Evolutionary conservation across 257 asterid genomes (phyloP).

Genomic region (Rehmannia glutinosa): DNA sequence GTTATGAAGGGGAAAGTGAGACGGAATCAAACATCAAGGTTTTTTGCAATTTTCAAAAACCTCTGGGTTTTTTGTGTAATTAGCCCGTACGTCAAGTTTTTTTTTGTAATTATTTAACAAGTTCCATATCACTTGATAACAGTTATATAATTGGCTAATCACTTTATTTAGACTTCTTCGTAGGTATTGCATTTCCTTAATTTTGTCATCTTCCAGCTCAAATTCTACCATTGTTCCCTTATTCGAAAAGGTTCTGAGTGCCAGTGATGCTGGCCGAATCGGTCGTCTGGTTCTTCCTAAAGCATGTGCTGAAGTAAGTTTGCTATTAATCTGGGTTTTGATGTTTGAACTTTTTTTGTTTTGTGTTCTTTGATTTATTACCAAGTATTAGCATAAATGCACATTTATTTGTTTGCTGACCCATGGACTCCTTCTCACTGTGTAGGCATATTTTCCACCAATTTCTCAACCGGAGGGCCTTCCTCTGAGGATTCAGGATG

Average conservation of each 20-base stretch:
- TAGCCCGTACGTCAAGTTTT: too few species aligned
- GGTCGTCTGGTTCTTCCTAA: slow-evolving; percentile 99
- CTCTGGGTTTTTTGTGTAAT: too few species aligned
- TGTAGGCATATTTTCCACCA: slow-evolving; percentile 93
- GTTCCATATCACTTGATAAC: too few species aligned
- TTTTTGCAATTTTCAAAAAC: too few species aligned
- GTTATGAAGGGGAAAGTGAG: too few species aligned
- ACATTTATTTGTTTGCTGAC: background rate
- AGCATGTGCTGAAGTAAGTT: slow-evolving; percentile 97
- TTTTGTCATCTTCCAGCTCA: slow-evolving; percentile 49
- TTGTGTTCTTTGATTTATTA: background rate
- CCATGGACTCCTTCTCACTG: background rate
- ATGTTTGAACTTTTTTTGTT: background rate
- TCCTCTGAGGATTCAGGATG: slow-evolving; percentile 96
- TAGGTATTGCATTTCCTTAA: slow-evolving; percentile 56
- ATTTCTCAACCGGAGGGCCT: slow-evolving; percentile 98
- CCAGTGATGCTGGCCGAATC: slow-evolving; percentile 98
- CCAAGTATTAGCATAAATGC: background rate
- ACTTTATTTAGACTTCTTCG: too few species aligned
- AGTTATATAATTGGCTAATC: too few species aligned
- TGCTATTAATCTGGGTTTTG: slow-evolving; percentile 11
- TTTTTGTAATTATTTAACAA: too few species aligned
- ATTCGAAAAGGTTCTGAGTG: slow-evolving; percentile 97
- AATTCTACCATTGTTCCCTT: slow-evolving; percentile 82
- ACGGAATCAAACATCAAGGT: too few species aligned